Evolutionary conservation across 306 rosid species (phyloP).

Genomic region (Cicer yamashitae): DNA sequence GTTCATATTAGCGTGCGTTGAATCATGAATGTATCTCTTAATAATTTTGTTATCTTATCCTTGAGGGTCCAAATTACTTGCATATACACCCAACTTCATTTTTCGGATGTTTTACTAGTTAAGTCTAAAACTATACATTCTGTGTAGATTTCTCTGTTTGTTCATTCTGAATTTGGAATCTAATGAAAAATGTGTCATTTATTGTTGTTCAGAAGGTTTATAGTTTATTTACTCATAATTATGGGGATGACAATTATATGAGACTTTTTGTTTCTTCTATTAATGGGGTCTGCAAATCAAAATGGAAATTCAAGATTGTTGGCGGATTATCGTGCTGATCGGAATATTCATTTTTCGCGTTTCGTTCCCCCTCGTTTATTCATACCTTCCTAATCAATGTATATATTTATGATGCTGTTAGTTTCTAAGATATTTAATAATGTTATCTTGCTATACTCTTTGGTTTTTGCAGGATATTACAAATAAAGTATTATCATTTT

Average conservation of each 20-base stretch:
- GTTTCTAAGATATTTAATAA: constrained; percentile 23
- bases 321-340: neutral
- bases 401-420: neutral
- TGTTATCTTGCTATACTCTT: constrained; percentile 33
- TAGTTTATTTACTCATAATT: neutral
- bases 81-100: too few relatives aligned
- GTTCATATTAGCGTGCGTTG: neutral
- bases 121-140: too few relatives aligned
- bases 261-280: neutral
- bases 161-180: neutral
- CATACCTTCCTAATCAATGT: neutral
- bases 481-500: constrained; percentile 70
- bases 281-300: neutral
- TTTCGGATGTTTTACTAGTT: too few relatives aligned
- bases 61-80: neutral
- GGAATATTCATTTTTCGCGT: neutral
- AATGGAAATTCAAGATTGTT: neutral
- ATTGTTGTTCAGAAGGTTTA: neutral
- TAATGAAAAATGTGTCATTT: neutral
- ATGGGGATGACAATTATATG: too few relatives aligned
- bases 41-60: neutral
- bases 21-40: neutral
- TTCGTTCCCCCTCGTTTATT: neutral
- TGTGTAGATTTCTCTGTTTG: too few relatives aligned
- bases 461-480: constrained; percentile 70